A percentile compares a stretch with the other conserved stretches of the same genome.
phyloP scores from a whole-genome alignment of 768 basidiomycete species.

The Suillus americanus region DNA sequence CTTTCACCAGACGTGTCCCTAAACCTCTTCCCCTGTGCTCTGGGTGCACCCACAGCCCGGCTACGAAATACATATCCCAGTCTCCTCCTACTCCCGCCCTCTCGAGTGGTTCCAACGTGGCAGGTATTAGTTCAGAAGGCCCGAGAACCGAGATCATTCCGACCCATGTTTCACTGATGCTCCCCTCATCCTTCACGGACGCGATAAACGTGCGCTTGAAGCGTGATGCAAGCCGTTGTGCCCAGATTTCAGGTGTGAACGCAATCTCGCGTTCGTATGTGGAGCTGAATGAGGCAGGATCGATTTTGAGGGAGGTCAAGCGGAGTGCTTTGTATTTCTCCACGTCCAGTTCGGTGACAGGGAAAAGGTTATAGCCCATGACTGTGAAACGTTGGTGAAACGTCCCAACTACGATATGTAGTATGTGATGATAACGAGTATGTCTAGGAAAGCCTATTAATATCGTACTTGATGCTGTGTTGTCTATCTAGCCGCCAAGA shows the following conservation, averaged over 20 bases:
- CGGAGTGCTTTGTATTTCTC: slow-evolving; percentile 19
- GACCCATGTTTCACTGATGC: slow-evolving; percentile 16
- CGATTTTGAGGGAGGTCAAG: slow-evolving; percentile 21
- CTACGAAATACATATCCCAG: slow-evolving; percentile 23
- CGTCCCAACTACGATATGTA: background rate
- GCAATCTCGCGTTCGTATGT: slow-evolving; percentile 22
- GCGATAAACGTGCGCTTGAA: slow-evolving; percentile 18
- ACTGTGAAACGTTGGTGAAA: background rate
- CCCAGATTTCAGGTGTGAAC: slow-evolving; percentile 23
- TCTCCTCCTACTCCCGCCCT: slow-evolving; percentile 12
- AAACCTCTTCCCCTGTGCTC: slow-evolving; percentile 25
- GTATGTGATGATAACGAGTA: background rate
- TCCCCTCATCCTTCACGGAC: slow-evolving; percentile 4
- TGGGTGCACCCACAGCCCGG: slow-evolving; percentile 29
- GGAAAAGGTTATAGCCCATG: slow-evolving; percentile 14
- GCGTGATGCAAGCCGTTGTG: slow-evolving; percentile 16
- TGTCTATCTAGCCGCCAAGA: background rate
- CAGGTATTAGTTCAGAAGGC: slow-evolving; percentile 14
- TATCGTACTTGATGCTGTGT: background rate
- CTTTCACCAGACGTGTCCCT: slow-evolving; percentile 15
- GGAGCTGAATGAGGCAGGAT: slow-evolving; percentile 23
- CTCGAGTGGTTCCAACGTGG: slow-evolving; percentile 11
- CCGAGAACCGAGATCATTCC: slow-evolving; percentile 15
- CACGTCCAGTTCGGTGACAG: slow-evolving; percentile 25
- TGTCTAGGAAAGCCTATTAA: background rate